Conservation (phyloP, 2,329 filamentous ascomycete species). For the Coniosporium tulheliwenetii region DNA sequence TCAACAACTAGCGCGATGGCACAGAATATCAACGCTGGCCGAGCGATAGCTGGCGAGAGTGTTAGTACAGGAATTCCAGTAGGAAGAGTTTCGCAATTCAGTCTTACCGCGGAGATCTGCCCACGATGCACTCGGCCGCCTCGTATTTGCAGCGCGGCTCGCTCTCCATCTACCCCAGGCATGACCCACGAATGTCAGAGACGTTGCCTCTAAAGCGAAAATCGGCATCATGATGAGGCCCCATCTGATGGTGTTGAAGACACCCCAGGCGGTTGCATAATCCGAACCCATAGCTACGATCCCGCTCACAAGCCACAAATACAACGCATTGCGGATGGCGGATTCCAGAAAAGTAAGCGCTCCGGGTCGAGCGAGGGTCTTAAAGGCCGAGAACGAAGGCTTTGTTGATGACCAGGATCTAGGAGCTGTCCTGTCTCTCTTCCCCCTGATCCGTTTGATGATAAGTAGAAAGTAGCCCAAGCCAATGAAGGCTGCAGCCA, state of each 20-base stretch:
- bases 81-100: background rate
- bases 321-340: constrained; percentile 50
- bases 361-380: constrained; percentile 40
- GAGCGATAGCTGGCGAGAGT: constrained; percentile 23
- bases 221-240: constrained; percentile 62
- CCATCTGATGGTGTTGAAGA: constrained; percentile 63
- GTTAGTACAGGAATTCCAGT: constrained; percentile 1
- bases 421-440: background rate
- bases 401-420: constrained; percentile 1
- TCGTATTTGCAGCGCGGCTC: constrained; percentile 12
- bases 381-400: constrained; percentile 30
- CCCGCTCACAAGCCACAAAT: constrained; percentile 52
- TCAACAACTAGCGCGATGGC: constrained; percentile 41
- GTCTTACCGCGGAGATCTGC: background rate
- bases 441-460: constrained; percentile 12
- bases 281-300: constrained; percentile 47
- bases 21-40: constrained; percentile 38
- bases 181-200: constrained; percentile 51
- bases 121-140: constrained; percentile 1
- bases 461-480: constrained; percentile 43
- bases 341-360: constrained; percentile 47
- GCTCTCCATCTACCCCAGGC: constrained; percentile 41
- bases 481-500: constrained; percentile 38
- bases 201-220: constrained; percentile 48
- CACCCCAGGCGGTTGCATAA: constrained; percentile 58